phyloP scores from a whole-genome alignment of 176 grass and related monocot species.

The Oryza glumipatula region DNA sequence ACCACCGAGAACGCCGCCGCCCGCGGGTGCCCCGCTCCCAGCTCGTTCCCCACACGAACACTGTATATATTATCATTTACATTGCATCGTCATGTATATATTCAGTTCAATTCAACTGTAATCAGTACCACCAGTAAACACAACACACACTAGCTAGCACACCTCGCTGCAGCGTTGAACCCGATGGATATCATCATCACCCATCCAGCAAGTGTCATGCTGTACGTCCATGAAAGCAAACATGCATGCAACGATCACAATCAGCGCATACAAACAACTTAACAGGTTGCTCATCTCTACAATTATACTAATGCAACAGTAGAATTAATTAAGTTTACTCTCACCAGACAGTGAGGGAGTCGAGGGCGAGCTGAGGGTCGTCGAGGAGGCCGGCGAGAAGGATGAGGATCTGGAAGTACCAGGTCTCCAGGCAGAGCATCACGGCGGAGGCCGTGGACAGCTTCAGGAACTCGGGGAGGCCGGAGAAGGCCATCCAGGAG shows the following conservation, averaged over 20 bases:
- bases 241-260: too few relatives aligned
- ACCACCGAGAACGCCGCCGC: constrained; percentile 58
- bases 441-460: neutral
- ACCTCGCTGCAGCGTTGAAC: constrained; percentile 28
- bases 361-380: constrained; percentile 15
- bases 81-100: too few relatives aligned
- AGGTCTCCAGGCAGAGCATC: constrained; percentile 29
- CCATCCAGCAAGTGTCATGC: constrained; percentile 10
- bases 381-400: constrained; percentile 15
- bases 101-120: too few relatives aligned
- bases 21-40: constrained; percentile 49
- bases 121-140: too few relatives aligned
- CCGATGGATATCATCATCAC: constrained; percentile 31
- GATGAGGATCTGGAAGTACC: constrained; percentile 26
- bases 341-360: constrained; percentile 10
- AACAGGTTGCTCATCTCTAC: too few relatives aligned
- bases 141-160: neutral
- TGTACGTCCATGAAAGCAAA: neutral
- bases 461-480: neutral
- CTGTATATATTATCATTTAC: too few relatives aligned
- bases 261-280: too few relatives aligned
- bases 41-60: constrained; percentile 39
- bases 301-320: too few relatives aligned
- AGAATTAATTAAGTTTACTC: too few relatives aligned
- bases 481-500: too few relatives aligned